Evolutionary conservation across 768 basidiomycete genomes (phyloP).

Genomic region (Naganishia kalamii): DNA sequence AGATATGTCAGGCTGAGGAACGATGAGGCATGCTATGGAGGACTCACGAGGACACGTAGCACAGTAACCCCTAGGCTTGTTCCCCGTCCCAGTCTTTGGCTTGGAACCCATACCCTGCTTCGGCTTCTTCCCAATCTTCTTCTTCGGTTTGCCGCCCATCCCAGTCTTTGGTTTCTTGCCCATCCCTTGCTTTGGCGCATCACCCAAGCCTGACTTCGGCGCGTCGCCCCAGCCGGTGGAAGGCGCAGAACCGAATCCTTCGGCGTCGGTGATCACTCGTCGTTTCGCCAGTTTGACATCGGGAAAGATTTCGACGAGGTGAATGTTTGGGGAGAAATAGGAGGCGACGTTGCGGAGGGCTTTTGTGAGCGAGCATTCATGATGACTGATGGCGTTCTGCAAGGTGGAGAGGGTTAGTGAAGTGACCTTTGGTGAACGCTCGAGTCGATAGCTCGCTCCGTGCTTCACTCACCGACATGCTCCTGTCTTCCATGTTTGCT

Average conservation of each 20-base stretch:
- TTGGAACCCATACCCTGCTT: neutral
- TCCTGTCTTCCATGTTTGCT: no score
- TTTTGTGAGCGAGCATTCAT: neutral
- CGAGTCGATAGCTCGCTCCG: neutral
- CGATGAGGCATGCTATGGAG: neutral
- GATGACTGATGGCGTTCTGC: neutral
- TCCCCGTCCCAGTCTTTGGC: neutral
- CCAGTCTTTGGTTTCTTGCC: neutral
- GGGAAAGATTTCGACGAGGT: neutral
- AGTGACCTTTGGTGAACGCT: neutral
- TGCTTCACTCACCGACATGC: no score
- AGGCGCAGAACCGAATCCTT: conserved; percentile 1
- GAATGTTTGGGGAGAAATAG: neutral
- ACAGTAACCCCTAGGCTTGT: conserved; percentile 4
- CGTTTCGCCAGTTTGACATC: neutral
- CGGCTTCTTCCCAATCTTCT: neutral
- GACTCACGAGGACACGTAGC: neutral
- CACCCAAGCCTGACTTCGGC: neutral
- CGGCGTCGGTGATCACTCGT: neutral
- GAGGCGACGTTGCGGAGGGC: neutral
- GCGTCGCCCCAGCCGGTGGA: neutral
- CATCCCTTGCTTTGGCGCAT: neutral
- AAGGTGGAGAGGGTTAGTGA: neutral
- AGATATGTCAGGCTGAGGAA: neutral
- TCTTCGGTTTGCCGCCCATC: neutral